phyloP scores from a whole-genome alignment of 2,329 filamentous ascomycete genomes.

The Trichophyton rubrum region DNA sequence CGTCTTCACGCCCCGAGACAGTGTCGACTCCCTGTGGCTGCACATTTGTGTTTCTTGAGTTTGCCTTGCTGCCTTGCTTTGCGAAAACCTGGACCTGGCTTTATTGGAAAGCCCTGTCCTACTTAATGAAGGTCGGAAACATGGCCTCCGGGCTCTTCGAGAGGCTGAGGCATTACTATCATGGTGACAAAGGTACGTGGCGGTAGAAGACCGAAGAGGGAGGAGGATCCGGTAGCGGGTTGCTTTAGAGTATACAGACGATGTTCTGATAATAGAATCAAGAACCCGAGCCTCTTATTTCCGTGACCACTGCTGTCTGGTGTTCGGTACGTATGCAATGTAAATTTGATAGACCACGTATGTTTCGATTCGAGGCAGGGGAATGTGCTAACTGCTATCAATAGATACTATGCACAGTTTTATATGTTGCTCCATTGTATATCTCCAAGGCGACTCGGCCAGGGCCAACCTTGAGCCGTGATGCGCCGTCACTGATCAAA shows the following conservation, averaged over 20 bases:
- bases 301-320: constrained; percentile 8
- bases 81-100: not conserved
- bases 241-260: not conserved
- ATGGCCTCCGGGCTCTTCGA: not conserved
- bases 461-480: constrained; percentile 64
- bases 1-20: not conserved
- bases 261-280: not conserved
- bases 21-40: not conserved
- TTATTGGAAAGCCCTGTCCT: not conserved
- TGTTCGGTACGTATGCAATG: constrained; percentile 10
- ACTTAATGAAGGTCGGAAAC: not conserved
- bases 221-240: not conserved
- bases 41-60: not conserved
- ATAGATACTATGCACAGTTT: constrained; percentile 65
- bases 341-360: not conserved
- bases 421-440: constrained; percentile 90
- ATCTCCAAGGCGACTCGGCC: constrained; percentile 66
- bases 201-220: not conserved
- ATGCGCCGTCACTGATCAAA: constrained; percentile 80
- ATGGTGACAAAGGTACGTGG: not conserved
- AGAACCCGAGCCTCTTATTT: constrained; percentile 13
- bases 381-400: not conserved
- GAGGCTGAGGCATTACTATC: not conserved
- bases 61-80: not conserved
- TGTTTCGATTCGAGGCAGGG: not conserved